Base-by-base conservation (phyloP, 257 asterid species). In the Lycium ferocissimum region DNA sequence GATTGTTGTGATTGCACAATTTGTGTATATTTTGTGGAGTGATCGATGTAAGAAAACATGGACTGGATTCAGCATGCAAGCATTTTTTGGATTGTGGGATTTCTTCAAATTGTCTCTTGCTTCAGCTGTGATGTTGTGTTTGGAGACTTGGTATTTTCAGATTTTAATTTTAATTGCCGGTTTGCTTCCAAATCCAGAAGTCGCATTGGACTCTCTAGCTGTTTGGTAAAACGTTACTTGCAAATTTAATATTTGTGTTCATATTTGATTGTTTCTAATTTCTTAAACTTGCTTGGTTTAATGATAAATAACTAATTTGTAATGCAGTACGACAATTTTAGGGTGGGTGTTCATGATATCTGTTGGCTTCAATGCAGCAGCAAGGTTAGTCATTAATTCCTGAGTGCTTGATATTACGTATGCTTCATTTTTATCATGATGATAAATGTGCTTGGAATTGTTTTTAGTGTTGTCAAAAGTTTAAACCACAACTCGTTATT, bases 341-440 rank as follows among this genome's bases (percentile, higher is more conserved):
- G 88, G 88, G 22, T 86, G 91, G 91, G 83, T 81, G 38, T 88
- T 81, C 37, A 88, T 84, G 91, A 84, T 88, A 17, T 79, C 91
- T 3, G 86, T 86, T 3, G 91, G 91, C 0, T 88, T 88, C 88
- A 88, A 88, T 78, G 91, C 89, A 4, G 89, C 91, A 18, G 89
- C 87, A 54, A 88, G 91, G 91, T 88, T 57, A 70, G 87, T 75
- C 37, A 66, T 58, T 33, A 9, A 45, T 43, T 9, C 18, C 15
- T n/a, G 2, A 5, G 58, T 18, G 17, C 10, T 15, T 71, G 70
- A 76, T 11, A 22, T 83, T 10, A 51, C 53, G 20, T 62, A 20
- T 40, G 59, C 54, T 59, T 57, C 13, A 33, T 6, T 18, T 35
- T 69, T 38, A 37, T n/a, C 54, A 70, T 70, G 79, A 70, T 70